Conservation (phyloP, 768 basidiomycete species). For the Phanerodontia chrysosporium region DNA sequence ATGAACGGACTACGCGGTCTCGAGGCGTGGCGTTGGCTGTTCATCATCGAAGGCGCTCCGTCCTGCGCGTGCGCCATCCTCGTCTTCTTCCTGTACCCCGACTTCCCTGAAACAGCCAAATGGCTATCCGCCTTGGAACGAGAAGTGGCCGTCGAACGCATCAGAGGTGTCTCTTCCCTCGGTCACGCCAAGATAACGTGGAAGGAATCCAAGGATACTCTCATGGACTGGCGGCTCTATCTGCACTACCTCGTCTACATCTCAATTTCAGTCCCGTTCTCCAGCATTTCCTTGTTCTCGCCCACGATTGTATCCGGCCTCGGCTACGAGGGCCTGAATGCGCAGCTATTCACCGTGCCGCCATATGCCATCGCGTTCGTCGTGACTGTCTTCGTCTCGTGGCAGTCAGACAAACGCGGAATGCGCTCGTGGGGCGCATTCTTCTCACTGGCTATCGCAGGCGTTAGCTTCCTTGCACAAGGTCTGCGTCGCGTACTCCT, state of each 20-base stretch:
- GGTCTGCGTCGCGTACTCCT: constrained; percentile 9
- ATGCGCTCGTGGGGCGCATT: constrained; percentile 15
- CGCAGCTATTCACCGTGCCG: constrained; percentile 60
- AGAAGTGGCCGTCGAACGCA: constrained; percentile 33
- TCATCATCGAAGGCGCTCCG: constrained; percentile 44
- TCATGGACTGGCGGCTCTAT: constrained; percentile 34
- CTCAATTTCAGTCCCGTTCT: constrained; percentile 40
- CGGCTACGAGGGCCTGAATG: constrained; percentile 47
- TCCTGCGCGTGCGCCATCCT: constrained; percentile 34
- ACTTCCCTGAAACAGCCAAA: constrained; percentile 43
- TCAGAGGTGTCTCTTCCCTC: constrained; percentile 33
- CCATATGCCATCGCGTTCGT: constrained; percentile 35
- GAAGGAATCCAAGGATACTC: constrained; percentile 32
- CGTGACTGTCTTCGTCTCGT: constrained; percentile 17
- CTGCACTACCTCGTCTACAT: constrained; percentile 39
- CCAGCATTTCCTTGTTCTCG: constrained; percentile 49
- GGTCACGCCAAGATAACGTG: constrained; percentile 32
- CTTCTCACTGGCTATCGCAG: constrained; percentile 16
- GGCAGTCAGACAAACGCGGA: constrained; percentile 17
- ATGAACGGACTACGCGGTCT: constrained; percentile 25
- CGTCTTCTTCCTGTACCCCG: constrained; percentile 35
- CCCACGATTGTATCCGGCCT: constrained; percentile 66
- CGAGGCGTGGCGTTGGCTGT: constrained; percentile 30
- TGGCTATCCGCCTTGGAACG: constrained; percentile 45
- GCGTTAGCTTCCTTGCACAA: constrained; percentile 18